Evolutionary conservation across 352 stramenopile genomes (phyloP).

Genomic region (Phytophthora quininea): DNA sequence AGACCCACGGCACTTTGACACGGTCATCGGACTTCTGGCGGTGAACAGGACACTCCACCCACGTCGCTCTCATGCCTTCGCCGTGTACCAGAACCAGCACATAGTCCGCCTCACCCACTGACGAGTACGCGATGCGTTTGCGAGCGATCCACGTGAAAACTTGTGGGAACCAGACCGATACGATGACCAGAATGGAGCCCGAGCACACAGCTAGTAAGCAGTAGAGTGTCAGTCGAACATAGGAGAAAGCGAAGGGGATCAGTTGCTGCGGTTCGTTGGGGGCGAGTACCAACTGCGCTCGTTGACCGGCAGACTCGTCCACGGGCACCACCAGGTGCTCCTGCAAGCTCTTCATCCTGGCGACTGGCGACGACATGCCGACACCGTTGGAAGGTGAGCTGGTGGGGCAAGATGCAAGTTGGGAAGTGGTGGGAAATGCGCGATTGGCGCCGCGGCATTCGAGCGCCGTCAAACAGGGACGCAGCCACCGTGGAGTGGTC

Average conservation of each 20-base stretch:
- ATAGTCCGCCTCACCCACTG: slow-evolving; percentile 46
- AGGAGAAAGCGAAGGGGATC: slow-evolving; percentile 46
- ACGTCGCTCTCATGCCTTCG: slow-evolving; percentile 44
- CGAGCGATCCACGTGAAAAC: slow-evolving; percentile 64
- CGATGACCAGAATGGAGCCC: slow-evolving; percentile 37
- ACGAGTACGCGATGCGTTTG: slow-evolving; percentile 23
- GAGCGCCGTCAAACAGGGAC: neutral
- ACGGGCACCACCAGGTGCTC: slow-evolving; percentile 57
- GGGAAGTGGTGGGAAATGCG: neutral
- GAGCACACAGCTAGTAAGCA: slow-evolving; percentile 34
- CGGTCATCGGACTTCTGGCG: slow-evolving; percentile 27
- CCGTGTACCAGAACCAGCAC: slow-evolving; percentile 51
- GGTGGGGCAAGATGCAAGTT: neutral
- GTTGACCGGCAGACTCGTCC: slow-evolving; percentile 42
- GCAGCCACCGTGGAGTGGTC: neutral
- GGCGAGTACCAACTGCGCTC: slow-evolving; percentile 48
- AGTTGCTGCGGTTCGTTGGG: slow-evolving; percentile 45
- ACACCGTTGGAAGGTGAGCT: neutral
- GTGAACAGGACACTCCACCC: slow-evolving; percentile 48
- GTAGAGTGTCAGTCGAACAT: slow-evolving; percentile 40
- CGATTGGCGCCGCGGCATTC: neutral
- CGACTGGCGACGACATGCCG: neutral
- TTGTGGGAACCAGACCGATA: slow-evolving; percentile 67
- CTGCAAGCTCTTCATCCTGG: slow-evolving; percentile 42
- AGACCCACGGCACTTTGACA: slow-evolving; percentile 41